These are phyloP conservation scores for Lachnellula hyalina DNA, from an alignment of 2,329 filamentous ascomycete species.

Conservation along the genomic window DNA sequence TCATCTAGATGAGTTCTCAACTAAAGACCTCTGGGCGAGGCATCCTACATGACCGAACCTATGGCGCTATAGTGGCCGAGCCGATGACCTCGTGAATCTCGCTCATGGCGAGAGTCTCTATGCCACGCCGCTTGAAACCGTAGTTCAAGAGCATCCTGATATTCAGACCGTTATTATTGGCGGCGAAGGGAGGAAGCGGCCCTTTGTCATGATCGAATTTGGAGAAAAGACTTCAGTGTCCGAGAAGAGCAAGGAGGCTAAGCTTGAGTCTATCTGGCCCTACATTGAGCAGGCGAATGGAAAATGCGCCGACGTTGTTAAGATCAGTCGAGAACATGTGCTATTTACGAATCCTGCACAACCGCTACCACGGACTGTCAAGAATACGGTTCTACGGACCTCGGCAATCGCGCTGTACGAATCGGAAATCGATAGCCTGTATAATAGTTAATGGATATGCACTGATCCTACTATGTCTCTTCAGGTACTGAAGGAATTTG, in stretches of 20 bases:
- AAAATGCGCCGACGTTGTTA: slow-evolving; percentile 24
- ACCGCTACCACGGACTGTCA: slow-evolving; percentile 31
- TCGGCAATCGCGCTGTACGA: slow-evolving; percentile 27
- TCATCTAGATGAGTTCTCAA: not conserved
- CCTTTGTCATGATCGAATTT: not conserved
- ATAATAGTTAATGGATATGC: slow-evolving; percentile 8
- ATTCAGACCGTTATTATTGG: not conserved
- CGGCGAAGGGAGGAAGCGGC: not conserved
- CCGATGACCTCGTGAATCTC: slow-evolving; percentile 1
- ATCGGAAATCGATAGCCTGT: slow-evolving; percentile 30
- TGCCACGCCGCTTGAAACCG: not conserved
- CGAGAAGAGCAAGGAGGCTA: not conserved
- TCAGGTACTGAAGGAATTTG: too few relatives aligned
- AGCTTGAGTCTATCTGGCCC: slow-evolving; percentile 3
- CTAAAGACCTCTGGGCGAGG: not conserved
- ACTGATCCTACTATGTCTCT: too few relatives aligned
- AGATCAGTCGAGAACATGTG: slow-evolving; percentile 25
- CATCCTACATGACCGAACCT: not conserved
- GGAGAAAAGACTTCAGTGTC: not conserved
- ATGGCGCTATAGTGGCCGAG: not conserved
- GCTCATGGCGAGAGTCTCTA: slow-evolving; percentile 1
- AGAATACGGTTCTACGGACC: slow-evolving; percentile 32
- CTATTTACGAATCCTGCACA: slow-evolving; percentile 27
- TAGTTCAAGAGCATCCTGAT: not conserved
- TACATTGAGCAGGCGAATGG: slow-evolving; percentile 28